phyloP scores from a whole-genome alignment of 352 stramenopile genomes.

The Phytophthora cactorum region DNA sequence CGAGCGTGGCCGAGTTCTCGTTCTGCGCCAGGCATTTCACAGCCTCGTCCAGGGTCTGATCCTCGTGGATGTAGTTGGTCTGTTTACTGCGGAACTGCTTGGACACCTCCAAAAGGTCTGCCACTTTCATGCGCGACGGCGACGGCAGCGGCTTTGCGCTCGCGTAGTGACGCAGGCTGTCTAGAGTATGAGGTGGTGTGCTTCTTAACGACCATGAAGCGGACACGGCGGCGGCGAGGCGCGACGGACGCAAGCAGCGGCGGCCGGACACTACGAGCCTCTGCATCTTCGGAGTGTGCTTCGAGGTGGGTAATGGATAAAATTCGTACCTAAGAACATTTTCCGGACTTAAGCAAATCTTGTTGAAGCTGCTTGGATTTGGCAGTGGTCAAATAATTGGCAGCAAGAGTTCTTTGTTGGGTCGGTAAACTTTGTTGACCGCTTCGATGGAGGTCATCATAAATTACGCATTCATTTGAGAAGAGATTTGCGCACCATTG shows the following conservation, averaged over 20 bases:
- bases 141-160: constrained; percentile 38
- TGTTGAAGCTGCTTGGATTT: constrained; percentile 17
- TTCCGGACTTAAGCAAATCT: background rate
- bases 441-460: too few relatives aligned
- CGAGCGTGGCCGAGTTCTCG: constrained; percentile 78
- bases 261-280: constrained; percentile 17
- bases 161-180: constrained; percentile 11
- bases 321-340: background rate
- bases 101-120: constrained; percentile 72
- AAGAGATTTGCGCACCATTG: too few relatives aligned
- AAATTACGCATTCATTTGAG: too few relatives aligned
- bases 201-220: background rate
- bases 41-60: constrained; percentile 70
- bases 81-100: constrained; percentile 80
- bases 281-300: constrained; percentile 16
- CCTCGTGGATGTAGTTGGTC: constrained; percentile 72
- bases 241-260: constrained; percentile 17
- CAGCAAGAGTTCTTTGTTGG: too few relatives aligned
- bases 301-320: constrained; percentile 8
- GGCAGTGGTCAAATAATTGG: background rate
- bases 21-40: constrained; percentile 70
- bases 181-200: background rate
- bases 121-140: constrained; percentile 60
- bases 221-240: background rate
- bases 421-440: too few relatives aligned